Percentiles rank a stretch among this genome's conserved stretches.
These are phyloP conservation scores for Nemania diffusa DNA, from an alignment of 2,329 filamentous ascomycete genomes.

Conservation along the genomic window DNA sequence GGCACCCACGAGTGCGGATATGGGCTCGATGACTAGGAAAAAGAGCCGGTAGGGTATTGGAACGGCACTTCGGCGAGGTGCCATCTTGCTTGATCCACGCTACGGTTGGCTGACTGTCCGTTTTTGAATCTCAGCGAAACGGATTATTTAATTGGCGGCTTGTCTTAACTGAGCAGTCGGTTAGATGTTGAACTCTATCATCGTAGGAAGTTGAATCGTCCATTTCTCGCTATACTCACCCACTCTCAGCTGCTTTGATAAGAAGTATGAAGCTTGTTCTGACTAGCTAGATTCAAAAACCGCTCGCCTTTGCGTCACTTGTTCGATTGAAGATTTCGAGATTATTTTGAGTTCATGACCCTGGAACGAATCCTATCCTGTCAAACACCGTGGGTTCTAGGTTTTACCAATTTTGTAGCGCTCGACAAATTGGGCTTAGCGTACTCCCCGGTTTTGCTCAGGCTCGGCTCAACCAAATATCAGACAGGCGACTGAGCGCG, in stretches of 20 bases:
- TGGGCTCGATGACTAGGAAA: slow-evolving; percentile 77
- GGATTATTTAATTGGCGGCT: neutral
- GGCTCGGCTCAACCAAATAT: slow-evolving; percentile 33
- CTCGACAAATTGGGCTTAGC: slow-evolving; percentile 28
- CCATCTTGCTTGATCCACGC: slow-evolving; percentile 30
- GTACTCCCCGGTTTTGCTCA: slow-evolving; percentile 30
- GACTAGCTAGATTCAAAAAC: neutral
- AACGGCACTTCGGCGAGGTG: slow-evolving; percentile 52
- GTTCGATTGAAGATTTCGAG: neutral
- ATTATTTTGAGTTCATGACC: neutral
- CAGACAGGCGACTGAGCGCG: no score
- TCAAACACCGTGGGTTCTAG: no score
- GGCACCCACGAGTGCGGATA: slow-evolving; percentile 64
- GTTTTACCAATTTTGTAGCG: no score
- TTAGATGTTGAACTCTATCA: slow-evolving; percentile 4
- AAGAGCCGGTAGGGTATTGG: slow-evolving; percentile 74
- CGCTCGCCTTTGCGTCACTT: no score
- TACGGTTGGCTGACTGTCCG: neutral
- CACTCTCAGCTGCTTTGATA: neutral
- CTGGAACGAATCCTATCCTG: no score
- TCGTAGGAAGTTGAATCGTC: neutral
- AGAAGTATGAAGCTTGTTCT: neutral
- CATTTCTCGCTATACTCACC: neutral
- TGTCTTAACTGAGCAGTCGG: neutral
- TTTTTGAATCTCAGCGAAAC: neutral